Conservation (phyloP, 768 basidiomycete species). For the Jaapia argillacea region DNA sequence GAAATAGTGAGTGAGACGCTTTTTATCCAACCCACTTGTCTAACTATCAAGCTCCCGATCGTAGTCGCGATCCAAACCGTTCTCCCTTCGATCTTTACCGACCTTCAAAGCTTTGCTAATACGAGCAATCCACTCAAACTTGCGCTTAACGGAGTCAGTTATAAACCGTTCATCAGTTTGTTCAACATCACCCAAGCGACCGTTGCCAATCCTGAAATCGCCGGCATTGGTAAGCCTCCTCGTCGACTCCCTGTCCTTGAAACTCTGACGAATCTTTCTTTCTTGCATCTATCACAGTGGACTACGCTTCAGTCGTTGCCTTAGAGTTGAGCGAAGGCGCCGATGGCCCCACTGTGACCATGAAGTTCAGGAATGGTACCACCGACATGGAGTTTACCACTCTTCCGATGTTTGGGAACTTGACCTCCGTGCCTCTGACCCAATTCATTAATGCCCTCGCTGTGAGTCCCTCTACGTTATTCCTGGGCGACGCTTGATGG, state of each 20-base stretch:
- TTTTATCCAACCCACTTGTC: neutral
- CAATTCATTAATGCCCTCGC: constrained; percentile 33
- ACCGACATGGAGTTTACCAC: constrained; percentile 32
- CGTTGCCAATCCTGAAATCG: constrained; percentile 37
- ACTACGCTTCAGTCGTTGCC: constrained; percentile 48
- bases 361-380: constrained; percentile 66
- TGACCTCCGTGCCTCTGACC: constrained; percentile 42
- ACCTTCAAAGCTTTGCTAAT: constrained; percentile 42
- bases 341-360: constrained; percentile 40
- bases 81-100: constrained; percentile 46
- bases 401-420: constrained; percentile 28
- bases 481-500: neutral
- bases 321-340: constrained; percentile 42
- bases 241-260: neutral
- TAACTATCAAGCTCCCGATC: neutral
- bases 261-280: neutral
- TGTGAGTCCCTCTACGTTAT: constrained; percentile 15
- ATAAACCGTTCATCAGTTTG: constrained; percentile 70
- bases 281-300: constrained; percentile 27
- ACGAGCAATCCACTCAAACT: constrained; percentile 43
- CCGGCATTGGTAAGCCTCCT: constrained; percentile 39
- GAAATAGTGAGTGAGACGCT: constrained; percentile 39
- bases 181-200: constrained; percentile 68
- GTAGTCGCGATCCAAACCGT: constrained; percentile 61
- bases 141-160: constrained; percentile 49